These are phyloP conservation scores for Quercus dentata DNA, from an alignment of 306 rosid genomes.

Conservation along the genomic window DNA sequence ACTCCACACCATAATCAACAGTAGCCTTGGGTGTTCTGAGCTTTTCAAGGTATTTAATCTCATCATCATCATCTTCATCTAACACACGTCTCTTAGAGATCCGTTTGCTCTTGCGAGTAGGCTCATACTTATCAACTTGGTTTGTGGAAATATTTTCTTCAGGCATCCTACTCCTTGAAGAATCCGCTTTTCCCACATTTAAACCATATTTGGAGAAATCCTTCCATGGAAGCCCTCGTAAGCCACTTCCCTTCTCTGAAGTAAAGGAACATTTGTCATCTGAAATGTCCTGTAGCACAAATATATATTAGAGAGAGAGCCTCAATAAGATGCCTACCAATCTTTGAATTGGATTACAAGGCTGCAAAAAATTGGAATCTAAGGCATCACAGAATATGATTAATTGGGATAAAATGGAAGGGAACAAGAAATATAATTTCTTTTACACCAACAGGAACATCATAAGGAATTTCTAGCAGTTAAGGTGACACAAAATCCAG, in stretches of 20 bases:
- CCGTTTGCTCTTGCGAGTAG: constrained; percentile 38
- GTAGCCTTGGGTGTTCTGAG: constrained; percentile 26
- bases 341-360: neutral
- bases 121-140: constrained; percentile 12
- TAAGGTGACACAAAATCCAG: neutral
- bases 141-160: constrained; percentile 1
- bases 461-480: constrained; percentile 8
- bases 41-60: constrained; percentile 37
- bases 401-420: neutral
- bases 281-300: constrained; percentile 25
- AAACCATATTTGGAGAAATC: constrained; percentile 8
- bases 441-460: neutral
- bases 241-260: constrained; percentile 17
- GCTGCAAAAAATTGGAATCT: neutral
- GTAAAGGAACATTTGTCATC: constrained; percentile 11
- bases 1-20: constrained; percentile 13
- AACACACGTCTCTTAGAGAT: constrained; percentile 29
- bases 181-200: constrained; percentile 9
- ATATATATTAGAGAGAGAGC: neutral
- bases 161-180: constrained; percentile 6
- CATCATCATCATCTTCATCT: constrained; percentile 28
- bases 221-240: constrained; percentile 12
- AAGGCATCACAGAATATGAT: neutral
- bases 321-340: neutral
- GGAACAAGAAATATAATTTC: neutral